Percentiles rank a stretch among this genome's conserved stretches.
phyloP scores from a whole-genome alignment of 768 basidiomycete genomes.

The Xerocomellus amylosporus region DNA sequence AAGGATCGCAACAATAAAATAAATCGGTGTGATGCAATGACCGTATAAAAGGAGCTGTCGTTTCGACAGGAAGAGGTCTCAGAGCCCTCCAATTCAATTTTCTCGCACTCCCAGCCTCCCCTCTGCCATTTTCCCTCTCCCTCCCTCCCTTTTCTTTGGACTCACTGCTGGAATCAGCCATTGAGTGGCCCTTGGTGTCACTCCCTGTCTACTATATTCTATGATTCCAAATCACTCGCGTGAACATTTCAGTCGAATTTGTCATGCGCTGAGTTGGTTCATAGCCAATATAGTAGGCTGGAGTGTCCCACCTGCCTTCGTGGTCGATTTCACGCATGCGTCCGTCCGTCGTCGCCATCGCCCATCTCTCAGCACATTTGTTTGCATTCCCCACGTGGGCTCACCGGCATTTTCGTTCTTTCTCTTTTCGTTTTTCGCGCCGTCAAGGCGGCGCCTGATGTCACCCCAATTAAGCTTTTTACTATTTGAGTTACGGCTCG shows the following conservation, averaged over 20 bases:
- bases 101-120: constrained; percentile 21
- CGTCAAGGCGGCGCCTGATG: not conserved
- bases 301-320: constrained; percentile 36
- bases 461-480: constrained; percentile 24
- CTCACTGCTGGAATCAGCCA: constrained; percentile 9
- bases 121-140: too few relatives aligned
- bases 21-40: not conserved
- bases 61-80: not conserved
- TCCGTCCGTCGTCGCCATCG: not conserved
- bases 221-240: constrained; percentile 38
- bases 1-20: constrained; percentile 2
- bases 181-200: constrained; percentile 30
- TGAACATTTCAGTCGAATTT: constrained; percentile 34
- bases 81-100: constrained; percentile 11
- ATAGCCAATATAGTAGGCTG: constrained; percentile 55
- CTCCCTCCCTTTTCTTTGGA: constrained; percentile 1
- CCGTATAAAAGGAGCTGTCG: constrained; percentile 20
- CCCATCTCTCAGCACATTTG: not conserved
- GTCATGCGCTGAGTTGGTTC: constrained; percentile 45
- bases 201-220: constrained; percentile 32
- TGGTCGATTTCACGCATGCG: constrained; percentile 7
- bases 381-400: not conserved
- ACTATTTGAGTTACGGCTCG: constrained; percentile 21
- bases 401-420: not conserved
- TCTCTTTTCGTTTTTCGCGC: not conserved